Base-by-base conservation (phyloP, 768 basidiomycete genomes). In the Psilocybe tampanensis region DNA sequence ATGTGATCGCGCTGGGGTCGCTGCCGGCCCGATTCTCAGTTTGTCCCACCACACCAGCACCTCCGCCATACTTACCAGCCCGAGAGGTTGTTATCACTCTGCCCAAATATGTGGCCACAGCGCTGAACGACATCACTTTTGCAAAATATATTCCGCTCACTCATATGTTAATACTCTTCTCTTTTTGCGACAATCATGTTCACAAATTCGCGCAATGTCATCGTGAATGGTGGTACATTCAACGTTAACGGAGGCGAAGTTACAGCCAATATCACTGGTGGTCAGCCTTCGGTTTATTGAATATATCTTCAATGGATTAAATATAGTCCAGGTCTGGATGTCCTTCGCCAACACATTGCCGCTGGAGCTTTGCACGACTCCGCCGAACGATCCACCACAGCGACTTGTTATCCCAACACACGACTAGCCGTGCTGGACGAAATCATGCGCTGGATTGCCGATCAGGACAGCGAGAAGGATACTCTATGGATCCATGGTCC, bases 401-500 rank as follows among this genome's bases (percentile, higher is more conserved):
- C 59, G 17, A 50, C 51, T 23, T 66, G 65, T 52, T 54, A 61
- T 34, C 60, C 52, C 8, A 44, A 44, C 17, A 66, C 65, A 21
- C 57, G 62, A 1, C 22, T 47, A 36, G 23, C 8, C 8, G 59
- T 66, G 15, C 22, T 65, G 6, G n/a, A 56, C 3, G 33, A 36
- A 21, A 55, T 65, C n/a, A 19, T 23, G 23, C 32, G 45, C 42
- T 65, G 64, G 61, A 43, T 58, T 8, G 18, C 32, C 1, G 15
- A 19, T 17, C 15, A 18, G 2, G 32, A 23, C 11, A 44, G 15
- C 15, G 18, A 29, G 4, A 18, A 18, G 2, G 26, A 34, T 8
- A 49, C 63, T 21, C 34, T 67, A 1, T 68, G 65, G 66, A 56
- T 69, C 2, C 47, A 57, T 33, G 67, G 70, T 1, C 66, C 66